These are phyloP conservation scores for Podospora sp. DNA, from an alignment of 495 filamentous ascomycete species.

Conservation along the genomic window DNA sequence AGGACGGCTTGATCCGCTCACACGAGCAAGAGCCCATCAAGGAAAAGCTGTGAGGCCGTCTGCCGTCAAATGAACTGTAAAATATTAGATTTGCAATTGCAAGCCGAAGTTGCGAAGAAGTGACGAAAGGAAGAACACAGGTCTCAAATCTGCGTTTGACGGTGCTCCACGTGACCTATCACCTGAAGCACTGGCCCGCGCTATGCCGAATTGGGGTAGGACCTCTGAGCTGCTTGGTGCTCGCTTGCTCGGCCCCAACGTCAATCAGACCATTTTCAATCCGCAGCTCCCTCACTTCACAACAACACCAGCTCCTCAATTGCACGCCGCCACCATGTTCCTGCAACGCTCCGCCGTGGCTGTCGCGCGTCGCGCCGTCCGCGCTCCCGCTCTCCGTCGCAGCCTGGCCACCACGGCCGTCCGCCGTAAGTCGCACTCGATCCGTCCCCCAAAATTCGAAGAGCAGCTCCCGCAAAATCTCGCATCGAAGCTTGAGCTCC, in stretches of 20 bases:
- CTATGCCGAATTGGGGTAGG: slow-evolving; percentile 26
- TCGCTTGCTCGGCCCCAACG: slow-evolving; percentile 24
- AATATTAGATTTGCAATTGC: background rate
- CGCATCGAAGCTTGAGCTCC: slow-evolving; percentile 25
- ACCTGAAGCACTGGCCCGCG: slow-evolving; percentile 16
- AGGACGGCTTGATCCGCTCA: slow-evolving; percentile 58
- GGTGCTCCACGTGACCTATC: slow-evolving; percentile 27
- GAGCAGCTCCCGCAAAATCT: slow-evolving; percentile 23
- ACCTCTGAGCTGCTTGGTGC: slow-evolving; percentile 25
- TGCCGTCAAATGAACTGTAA: background rate
- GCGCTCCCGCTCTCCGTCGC: slow-evolving; percentile 60
- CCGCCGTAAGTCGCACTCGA: slow-evolving; percentile 55
- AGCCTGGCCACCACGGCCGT: slow-evolving; percentile 59
- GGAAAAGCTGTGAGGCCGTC: slow-evolving; percentile 24
- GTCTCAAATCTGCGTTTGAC: background rate
- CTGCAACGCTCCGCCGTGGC: slow-evolving; percentile 77
- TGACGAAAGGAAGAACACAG: background rate
- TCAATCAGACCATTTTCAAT: slow-evolving; percentile 38
- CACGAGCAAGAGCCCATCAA: slow-evolving; percentile 16
- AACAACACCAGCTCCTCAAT: slow-evolving; percentile 23
- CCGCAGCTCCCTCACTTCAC: slow-evolving; percentile 22
- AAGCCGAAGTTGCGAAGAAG: background rate
- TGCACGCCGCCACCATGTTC: slow-evolving; percentile 65
- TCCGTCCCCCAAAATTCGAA: slow-evolving; percentile 18
- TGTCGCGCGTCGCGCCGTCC: slow-evolving; percentile 69